Evolutionary conservation across 768 basidiomycete genomes (phyloP).

Genomic region (Pleurotus platypus): DNA sequence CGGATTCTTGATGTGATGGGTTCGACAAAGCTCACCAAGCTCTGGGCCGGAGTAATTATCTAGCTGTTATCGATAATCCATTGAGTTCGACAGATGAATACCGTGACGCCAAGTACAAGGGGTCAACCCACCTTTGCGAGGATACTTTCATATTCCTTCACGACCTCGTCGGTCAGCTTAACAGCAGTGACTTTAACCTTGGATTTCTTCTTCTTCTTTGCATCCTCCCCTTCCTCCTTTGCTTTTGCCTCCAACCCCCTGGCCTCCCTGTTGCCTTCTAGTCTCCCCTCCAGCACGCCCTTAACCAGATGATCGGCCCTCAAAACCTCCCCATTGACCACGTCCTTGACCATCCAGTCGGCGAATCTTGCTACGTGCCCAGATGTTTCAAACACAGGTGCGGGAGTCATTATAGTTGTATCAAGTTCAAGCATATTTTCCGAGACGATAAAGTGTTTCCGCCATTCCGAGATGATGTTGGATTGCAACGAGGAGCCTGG

Average conservation of each 20-base stretch:
- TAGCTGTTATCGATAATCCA: slow-evolving; percentile 42
- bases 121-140: slow-evolving; percentile 75
- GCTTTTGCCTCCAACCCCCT: slow-evolving; percentile 66
- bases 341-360: slow-evolving; percentile 99
- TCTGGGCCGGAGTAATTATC: slow-evolving; percentile 93
- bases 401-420: slow-evolving; percentile 96
- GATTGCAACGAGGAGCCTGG: slow-evolving; percentile 94
- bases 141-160: slow-evolving; percentile 73
- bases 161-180: slow-evolving; percentile 68
- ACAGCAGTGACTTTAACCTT: slow-evolving; percentile 70
- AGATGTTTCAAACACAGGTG: slow-evolving; percentile 92
- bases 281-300: slow-evolving; percentile 82
- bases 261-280: slow-evolving; percentile 90
- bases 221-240: slow-evolving; percentile 46
- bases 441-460: slow-evolving; percentile 96
- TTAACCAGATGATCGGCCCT: slow-evolving; percentile 97
- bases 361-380: slow-evolving; percentile 98
- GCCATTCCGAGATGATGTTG: slow-evolving; percentile 95
- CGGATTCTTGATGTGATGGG: slow-evolving; percentile 80
- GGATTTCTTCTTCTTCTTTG: slow-evolving; percentile 73
- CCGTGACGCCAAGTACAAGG: background rate
- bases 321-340: slow-evolving; percentile 92
- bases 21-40: slow-evolving; percentile 82
- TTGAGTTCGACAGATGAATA: background rate
- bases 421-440: slow-evolving; percentile 99